phyloP scores from a whole-genome alignment of 2,329 filamentous ascomycete species.

The Blumeria graminis region DNA sequence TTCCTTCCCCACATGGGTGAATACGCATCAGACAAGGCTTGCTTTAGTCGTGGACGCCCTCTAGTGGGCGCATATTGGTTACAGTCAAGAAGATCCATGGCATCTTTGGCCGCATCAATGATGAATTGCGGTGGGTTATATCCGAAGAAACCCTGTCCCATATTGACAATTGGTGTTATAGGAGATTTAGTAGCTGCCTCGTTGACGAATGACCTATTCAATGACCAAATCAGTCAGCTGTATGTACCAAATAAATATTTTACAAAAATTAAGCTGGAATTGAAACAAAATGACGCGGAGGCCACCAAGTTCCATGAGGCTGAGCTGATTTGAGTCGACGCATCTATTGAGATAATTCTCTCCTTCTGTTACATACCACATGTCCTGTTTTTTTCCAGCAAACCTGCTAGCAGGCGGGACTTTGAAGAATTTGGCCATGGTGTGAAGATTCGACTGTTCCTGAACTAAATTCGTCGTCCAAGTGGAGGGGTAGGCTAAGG shows the following conservation, averaged over 20 bases:
- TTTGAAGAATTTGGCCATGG: conserved; percentile 11
- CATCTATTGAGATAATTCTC: not conserved
- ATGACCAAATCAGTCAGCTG: not conserved
- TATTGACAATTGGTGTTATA: conserved; percentile 38
- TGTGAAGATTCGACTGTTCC: too few relatives aligned
- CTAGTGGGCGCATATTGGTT: conserved; percentile 97
- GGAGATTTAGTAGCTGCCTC: conserved; percentile 38
- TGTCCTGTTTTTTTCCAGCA: conserved; percentile 29
- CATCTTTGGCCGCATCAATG: conserved; percentile 70
- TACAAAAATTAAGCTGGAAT: not conserved
- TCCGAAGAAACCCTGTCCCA: conserved; percentile 54
- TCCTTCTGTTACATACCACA: conserved; percentile 21
- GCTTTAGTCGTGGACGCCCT: conserved; percentile 71
- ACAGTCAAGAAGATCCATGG: conserved; percentile 77
- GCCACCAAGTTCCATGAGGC: not conserved
- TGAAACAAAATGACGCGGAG: not conserved
- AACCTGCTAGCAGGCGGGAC: conserved; percentile 29
- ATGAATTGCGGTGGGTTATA: conserved; percentile 90
- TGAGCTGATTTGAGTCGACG: not conserved
- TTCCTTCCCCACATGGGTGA: conserved; percentile 64
- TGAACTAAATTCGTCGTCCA: too few relatives aligned
- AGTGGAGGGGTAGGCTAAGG: too few relatives aligned
- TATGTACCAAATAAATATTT: not conserved
- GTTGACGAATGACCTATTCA: conserved; percentile 35
- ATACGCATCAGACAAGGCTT: conserved; percentile 84